Base-by-base conservation (phyloP, 306 rosid genomes). In the Chamaecrista fasciculata region DNA sequence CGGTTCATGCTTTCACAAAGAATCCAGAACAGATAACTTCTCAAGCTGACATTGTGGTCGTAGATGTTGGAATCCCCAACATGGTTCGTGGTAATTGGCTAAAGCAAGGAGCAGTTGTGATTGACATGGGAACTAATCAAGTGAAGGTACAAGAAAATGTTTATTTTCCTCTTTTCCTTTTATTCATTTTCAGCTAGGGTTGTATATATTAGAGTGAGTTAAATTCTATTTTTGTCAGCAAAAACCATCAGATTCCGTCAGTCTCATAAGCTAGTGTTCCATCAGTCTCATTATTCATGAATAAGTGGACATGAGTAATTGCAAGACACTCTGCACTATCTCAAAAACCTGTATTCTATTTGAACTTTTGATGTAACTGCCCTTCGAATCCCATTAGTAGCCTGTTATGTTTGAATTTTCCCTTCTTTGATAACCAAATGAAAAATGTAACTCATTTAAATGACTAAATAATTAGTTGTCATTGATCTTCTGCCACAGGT, bases 61-160 rank as follows among this genome's bases (percentile, higher is more conserved):
- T 85, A 23, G 90, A 85, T 75, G 87, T 82, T 69, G 87, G 87
- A 69, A 69, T 75, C 7, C 82, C 87, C 3, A 80, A 82, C 51
- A 48, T 77, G 0, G 83, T 82, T 18, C 67, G 78, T 4, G 83
- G 85, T 11, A 49, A 61, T 70, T 82, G 90, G 87, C 72, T 86
- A 59, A 86, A 82, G 80, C 67, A 69, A 58, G 87, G 85, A 40
- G 84, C 84, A 42, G 80, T 86, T 43, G 84, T 86, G 43, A 79
- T 86, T 44, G 87, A 82, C 77, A 78, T 78, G 85, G 87, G 90
- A 68, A 24, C 84, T 21, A 82, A 78, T 77, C 78, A 67, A 69
- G 78, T 82, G 21, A 69, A 82, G 82, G 85, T 82, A 64, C 53
- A 20, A 16, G n/a, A n/a, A n/a, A n/a, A n/a, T n/a, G n/a, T n/a